These are phyloP conservation scores for Russula sp. DNA, from an alignment of 768 basidiomycete genomes.

Conservation along the genomic window DNA sequence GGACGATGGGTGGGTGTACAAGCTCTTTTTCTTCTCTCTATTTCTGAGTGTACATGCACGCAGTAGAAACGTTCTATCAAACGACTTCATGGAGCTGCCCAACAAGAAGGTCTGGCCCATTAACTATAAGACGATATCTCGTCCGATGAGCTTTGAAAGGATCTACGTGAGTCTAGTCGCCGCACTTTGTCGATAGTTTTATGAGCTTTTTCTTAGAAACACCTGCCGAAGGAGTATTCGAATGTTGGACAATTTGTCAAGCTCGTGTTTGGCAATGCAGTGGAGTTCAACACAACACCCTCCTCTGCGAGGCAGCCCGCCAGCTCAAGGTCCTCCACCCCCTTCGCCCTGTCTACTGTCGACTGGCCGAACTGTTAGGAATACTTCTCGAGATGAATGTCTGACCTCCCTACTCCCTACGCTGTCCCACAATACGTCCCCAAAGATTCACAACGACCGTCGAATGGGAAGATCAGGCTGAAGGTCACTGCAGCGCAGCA, in stretches of 20 bases:
- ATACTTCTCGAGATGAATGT: conserved; percentile 65
- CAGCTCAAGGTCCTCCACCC: conserved; percentile 48
- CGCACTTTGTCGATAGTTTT: conserved; percentile 7
- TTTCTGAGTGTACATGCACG: not conserved
- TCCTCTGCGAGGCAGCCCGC: conserved; percentile 76
- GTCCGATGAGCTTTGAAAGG: conserved; percentile 69
- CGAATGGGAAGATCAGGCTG: conserved; percentile 57
- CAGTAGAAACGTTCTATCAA: conserved; percentile 61
- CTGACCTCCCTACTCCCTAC: conserved; percentile 64
- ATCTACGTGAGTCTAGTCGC: conserved; percentile 53
- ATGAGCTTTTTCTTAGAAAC: conserved; percentile 46
- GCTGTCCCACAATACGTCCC: conserved; percentile 50
- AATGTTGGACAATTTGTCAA: conserved; percentile 71
- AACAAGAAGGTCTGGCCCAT: conserved; percentile 68
- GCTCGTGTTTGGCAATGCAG: conserved; percentile 83
- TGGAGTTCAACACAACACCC: conserved; percentile 80
- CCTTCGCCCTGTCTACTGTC: conserved; percentile 11
- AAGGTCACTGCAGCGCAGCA: conserved; percentile 48
- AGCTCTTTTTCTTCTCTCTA: conserved; percentile 2
- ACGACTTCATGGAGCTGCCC: conserved; percentile 80
- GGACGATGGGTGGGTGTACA: conserved; percentile 57
- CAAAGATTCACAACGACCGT: conserved; percentile 37
- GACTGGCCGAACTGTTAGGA: conserved; percentile 39
- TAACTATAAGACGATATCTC: conserved; percentile 75
- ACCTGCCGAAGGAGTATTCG: conserved; percentile 69